These are phyloP conservation scores for Neurospora sp. DNA, from an alignment of 495 filamentous ascomycete species.

Conservation along the genomic window DNA sequence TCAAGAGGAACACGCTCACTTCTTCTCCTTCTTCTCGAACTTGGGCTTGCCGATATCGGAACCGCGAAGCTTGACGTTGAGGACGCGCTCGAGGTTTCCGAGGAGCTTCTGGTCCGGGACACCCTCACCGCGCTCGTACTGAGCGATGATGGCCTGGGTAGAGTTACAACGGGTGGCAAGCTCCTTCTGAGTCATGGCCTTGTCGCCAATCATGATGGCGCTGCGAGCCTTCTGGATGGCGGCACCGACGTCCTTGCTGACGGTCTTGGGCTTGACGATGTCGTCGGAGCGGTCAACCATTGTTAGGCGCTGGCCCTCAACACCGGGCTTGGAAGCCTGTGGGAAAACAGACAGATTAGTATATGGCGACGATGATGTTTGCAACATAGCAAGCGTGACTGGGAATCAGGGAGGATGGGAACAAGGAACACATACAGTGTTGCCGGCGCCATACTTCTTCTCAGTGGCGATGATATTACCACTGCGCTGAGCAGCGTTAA, in stretches of 20 bases:
- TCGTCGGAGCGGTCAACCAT: slow-evolving; percentile 98
- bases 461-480: slow-evolving; percentile 74
- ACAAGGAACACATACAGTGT: slow-evolving; percentile 52
- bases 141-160: slow-evolving; percentile 64
- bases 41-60: slow-evolving; percentile 64
- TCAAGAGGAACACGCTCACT: slow-evolving; percentile 8
- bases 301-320: slow-evolving; percentile 89
- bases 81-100: slow-evolving; percentile 65
- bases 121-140: slow-evolving; percentile 77
- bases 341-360: slow-evolving; percentile 2
- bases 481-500: slow-evolving; percentile 80
- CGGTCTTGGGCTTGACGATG: slow-evolving; percentile 90
- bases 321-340: slow-evolving; percentile 46
- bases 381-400: not conserved
- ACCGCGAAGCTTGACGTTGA: slow-evolving; percentile 79
- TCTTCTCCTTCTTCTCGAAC: slow-evolving; percentile 60
- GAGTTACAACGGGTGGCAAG: slow-evolving; percentile 91
- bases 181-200: slow-evolving; percentile 90
- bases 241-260: slow-evolving; percentile 68
- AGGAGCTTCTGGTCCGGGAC: slow-evolving; percentile 80
- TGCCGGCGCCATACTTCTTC: slow-evolving; percentile 78
- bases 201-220: slow-evolving; percentile 53
- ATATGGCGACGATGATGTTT: not conserved
- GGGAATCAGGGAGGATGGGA: not conserved
- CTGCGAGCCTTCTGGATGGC: slow-evolving; percentile 66